Base-by-base conservation (phyloP, 1,284 basidiomycete genomes). In the Apiotrichum laibachii region DNA sequence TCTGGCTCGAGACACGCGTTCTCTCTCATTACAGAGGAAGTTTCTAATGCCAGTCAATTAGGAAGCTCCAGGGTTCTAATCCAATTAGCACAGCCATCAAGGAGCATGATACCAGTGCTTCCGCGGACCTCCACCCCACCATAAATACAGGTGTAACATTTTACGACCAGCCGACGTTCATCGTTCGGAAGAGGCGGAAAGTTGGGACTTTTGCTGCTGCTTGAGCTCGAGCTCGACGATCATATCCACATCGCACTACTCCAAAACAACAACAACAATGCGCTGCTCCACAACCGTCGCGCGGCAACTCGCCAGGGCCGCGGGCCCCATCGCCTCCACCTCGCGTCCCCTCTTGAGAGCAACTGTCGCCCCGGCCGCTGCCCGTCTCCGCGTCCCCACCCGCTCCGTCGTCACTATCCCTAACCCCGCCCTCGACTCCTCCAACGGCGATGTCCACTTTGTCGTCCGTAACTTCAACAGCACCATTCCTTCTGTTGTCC, bases 381-480 rank as follows among this genome's bases (percentile, higher is more conserved):
- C 12, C 11, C n/a, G 33, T 3, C 47, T 33, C 21, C 33, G 18
- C 15, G 12, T 33, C 5, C 15, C n/a, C 33, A 49, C 56, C 22
- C 48, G 50, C 43, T n/a, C 56, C 7, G 22, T 53, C 16, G 35
- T 67, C 26, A 67, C 67, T 11, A 62, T 69, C 51, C 69, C 68
- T 22, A 63, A 70, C 45, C 65, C 70, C 6, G 60, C 56, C 26
- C 64, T 67, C 19, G 57, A 63, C 19, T 47, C 61, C 7, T 52
- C 63, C 34, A 58, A 56, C 13, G 67, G 66, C 40, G 46, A 43
- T 12, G 65, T 64, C 22, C 57, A 58, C n/a, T 57, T 72, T 16
- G 52, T 59, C 13, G 50, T 73, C 40, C 52, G 55, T 13, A 50
- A 59, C 6, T 59, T 65, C 52, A 59, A 64, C 26, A 59, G 64